A percentile compares a stretch with the other conserved stretches of the same genome.
Evolutionary conservation across 2,329 filamentous ascomycete species (phyloP).

Genomic region (Cladophialophora yegresii): DNA sequence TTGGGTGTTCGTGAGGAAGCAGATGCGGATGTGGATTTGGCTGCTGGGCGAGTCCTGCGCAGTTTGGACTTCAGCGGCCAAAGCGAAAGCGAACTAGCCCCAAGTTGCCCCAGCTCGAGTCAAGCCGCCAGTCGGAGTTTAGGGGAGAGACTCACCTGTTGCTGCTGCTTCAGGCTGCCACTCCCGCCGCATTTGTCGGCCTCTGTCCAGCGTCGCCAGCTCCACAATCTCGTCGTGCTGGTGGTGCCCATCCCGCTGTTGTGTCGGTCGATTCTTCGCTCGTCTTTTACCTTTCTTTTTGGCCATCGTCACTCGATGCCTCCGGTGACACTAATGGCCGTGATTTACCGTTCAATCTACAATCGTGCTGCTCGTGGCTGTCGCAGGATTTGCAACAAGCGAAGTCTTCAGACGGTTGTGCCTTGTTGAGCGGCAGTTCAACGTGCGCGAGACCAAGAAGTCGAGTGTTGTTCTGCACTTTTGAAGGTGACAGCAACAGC

Average conservation of each 20-base stretch:
- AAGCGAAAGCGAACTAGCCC: conserved; percentile 5
- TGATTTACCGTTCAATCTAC: conserved; percentile 24
- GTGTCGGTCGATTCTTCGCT: conserved; percentile 1
- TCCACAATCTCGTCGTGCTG: neutral
- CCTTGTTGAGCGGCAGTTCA: conserved; percentile 14
- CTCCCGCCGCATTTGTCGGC: conserved; percentile 4
- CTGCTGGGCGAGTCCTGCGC: conserved; percentile 30
- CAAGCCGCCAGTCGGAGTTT: neutral
- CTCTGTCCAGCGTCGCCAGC: conserved; percentile 1
- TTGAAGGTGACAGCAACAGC: conserved; percentile 9
- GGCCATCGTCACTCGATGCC: conserved; percentile 18
- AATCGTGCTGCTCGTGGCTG: conserved; percentile 11
- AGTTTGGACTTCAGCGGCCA: conserved; percentile 28
- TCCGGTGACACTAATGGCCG: conserved; percentile 10
- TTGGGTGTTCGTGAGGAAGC: conserved; percentile 14
- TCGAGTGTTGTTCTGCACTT: conserved; percentile 15
- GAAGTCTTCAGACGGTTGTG: conserved; percentile 6
- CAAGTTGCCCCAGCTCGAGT: conserved; percentile 6
- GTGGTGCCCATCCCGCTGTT: neutral
- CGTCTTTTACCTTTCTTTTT: conserved; percentile 14
- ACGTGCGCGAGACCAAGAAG: conserved; percentile 14
- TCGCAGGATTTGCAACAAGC: conserved; percentile 13
- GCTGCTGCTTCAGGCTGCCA: conserved; percentile 6
- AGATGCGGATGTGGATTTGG: conserved; percentile 20
- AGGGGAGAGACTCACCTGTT: conserved; percentile 17